Base-by-base conservation (phyloP, 2,329 filamentous ascomycete species). In the Aureobasidium sp. region DNA sequence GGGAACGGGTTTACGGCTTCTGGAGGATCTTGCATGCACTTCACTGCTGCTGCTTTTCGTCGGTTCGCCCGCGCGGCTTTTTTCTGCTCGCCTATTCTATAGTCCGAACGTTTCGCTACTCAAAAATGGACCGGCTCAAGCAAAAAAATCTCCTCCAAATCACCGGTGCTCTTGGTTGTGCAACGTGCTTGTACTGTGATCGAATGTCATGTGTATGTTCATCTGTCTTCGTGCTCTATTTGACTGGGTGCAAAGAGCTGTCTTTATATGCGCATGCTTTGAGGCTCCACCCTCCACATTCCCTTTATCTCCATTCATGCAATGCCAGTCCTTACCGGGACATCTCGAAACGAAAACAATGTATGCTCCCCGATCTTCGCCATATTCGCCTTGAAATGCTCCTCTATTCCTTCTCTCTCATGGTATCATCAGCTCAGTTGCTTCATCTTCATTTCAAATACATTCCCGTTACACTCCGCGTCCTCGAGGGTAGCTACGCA, bases 1-100 rank as follows among this genome's bases (percentile, higher is more conserved):
- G 57, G 57, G 57, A 50, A 59, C 57, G 50, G 21, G 57, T 59
- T 59, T 39, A 59, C 55, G 57, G 57, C 37, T 59, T 34, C 44
- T 36, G 45, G 42, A 37, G 55, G 41, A 21, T 21, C 21, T 21
- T 21, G n/a, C 10, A 36, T 39, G 36, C 36, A 59, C 45, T 29
- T 49, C 45, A 50, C 45, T 59, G 57, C 36, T 21, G 21, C 21
- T 59, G 36, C 57, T 49, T 50, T 34, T 59, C 57, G 57, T 50
- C 44, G 44, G 57, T 48, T 47, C 54, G 54, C 41, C 54, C 41
- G 41, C 54, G 54, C 54, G 54, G 54, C 54, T 59, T 48, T 47
- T 37, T 39, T 59, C 54, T 47, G 57, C 57, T 59, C 57, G 57
- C 57, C 57, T 29, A 49, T 59, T 59, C 45, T 34, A 42, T 59